These are phyloP conservation scores for Starmerella gropengiesseri DNA, from an alignment of 805 yeast genomes.

Conservation along the genomic window DNA sequence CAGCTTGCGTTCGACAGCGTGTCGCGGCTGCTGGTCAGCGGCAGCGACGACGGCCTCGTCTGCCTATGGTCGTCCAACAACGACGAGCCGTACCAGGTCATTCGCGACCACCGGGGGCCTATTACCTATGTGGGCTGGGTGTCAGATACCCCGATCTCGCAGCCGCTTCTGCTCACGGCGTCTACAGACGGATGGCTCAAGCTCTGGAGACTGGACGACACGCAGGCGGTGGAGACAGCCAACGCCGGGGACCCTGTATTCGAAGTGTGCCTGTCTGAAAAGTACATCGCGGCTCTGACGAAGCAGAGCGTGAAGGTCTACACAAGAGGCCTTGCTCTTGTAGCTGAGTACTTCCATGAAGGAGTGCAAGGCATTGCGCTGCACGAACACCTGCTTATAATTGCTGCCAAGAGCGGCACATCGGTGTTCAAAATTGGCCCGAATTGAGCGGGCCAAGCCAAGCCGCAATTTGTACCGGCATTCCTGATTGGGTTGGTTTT, in stretches of 20 bases:
- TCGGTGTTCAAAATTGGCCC: not conserved
- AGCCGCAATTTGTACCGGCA: not conserved
- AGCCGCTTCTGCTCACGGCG: conserved; percentile 15
- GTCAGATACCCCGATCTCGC: conserved; percentile 1
- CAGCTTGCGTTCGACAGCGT: conserved; percentile 43
- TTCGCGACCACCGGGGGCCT: conserved; percentile 24
- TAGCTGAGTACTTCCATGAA: not conserved
- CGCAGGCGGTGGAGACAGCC: not conserved
- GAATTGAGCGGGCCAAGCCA: too few species aligned
- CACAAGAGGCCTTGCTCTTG: not conserved
- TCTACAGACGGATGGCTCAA: conserved; percentile 12
- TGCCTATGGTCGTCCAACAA: conserved; percentile 67
- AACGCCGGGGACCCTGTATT: conserved; percentile 9
- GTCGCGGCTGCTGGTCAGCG: conserved; percentile 51
- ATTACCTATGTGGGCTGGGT: conserved; percentile 21
- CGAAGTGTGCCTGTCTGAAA: not conserved
- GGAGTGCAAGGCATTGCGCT: conserved; percentile 7
- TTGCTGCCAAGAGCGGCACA: conserved; percentile 2
- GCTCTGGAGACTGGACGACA: conserved; percentile 12
- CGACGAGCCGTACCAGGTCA: conserved; percentile 22
- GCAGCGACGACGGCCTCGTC: conserved; percentile 65
- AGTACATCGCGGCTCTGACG: conserved; percentile 7
- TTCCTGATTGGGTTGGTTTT: not conserved
- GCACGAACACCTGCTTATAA: conserved; percentile 3
- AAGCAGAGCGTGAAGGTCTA: conserved; percentile 4